Evolutionary conservation across 768 basidiomycete genomes (phyloP), one percentile per base, ranked within the genome.

Genomic region (Amanita jacksonii): DNA sequence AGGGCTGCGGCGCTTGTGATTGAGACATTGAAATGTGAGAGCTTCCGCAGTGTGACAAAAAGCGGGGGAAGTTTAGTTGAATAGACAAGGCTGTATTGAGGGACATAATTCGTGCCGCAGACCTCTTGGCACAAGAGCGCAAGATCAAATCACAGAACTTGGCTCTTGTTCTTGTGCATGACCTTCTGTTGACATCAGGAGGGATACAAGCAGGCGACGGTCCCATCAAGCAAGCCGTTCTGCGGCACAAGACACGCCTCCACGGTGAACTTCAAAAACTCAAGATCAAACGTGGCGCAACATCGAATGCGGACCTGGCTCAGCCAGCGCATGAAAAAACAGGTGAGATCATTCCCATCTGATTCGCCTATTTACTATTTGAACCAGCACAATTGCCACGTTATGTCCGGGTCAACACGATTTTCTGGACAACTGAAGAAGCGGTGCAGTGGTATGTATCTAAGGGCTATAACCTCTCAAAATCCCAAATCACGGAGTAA

Each of bases 21-120:
- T 43, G 89, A 96, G 66, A 94, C 91, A 0, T 67, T 98, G 37
- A 97, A 96, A 74, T 97, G 93, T 94, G 63, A 69, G 79, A 47
- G 50, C 24, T 42, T 38, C 31, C 49, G 52, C 51, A 36, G 50
- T n/a, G n/a, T n/a, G 28, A 22, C 8, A 22, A 23, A 5, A 34
- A 30, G 9, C 7, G 8, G n/a, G 19, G n/a, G 31, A 16, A 48
- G n/a, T 34, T 22, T 20, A 46, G 38, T 40, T 46, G 27, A 5
- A 27, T 56, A 96, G 92, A 92, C 68, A 90, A 84, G 62, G 60
- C 77, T 13, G 77, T 76, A n/a, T 67, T 97, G 47, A 62, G 59
- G 19, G 77, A 85, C 46, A 72, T 94, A 42, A 81, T 94, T 43
- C 59, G 72, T 3, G 66, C 73, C 4, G 68, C 85, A 6, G 76